phyloP scores from a whole-genome alignment of 805 yeast species.

The Yarrowia hollandica region DNA sequence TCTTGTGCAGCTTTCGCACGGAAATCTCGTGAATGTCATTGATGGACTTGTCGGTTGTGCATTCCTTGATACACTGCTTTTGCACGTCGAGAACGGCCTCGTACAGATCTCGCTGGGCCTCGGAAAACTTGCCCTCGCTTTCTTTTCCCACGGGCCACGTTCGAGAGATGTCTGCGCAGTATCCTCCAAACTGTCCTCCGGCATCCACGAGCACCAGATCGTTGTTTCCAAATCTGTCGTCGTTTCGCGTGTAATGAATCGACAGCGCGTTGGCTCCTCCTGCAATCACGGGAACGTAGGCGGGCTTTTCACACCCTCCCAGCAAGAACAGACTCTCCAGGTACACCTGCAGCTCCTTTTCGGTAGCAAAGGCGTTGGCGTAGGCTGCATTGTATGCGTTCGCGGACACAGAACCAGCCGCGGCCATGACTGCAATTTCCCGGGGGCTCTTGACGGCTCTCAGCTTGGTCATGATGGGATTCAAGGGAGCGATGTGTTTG shows the following conservation, averaged over 20 bases:
- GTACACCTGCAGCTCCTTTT: constrained; percentile 74
- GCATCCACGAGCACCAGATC: constrained; percentile 94
- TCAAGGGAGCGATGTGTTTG: not conserved
- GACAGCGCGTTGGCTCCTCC: constrained; percentile 87
- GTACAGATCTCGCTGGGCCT: constrained; percentile 81
- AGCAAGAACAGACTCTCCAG: constrained; percentile 78
- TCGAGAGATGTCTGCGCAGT: constrained; percentile 92
- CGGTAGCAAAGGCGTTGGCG: constrained; percentile 59
- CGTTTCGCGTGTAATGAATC: constrained; percentile 92
- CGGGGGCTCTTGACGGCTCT: constrained; percentile 73
- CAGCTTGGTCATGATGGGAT: constrained; percentile 28
- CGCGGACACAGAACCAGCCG: constrained; percentile 79
- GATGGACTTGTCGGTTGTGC: constrained; percentile 59
- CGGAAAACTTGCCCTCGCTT: constrained; percentile 58
- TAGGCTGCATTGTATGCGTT: constrained; percentile 82
- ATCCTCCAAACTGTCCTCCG: constrained; percentile 90
- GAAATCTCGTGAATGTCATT: constrained; percentile 76
- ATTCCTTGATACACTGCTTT: constrained; percentile 68
- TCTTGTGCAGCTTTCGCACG: constrained; percentile 57
- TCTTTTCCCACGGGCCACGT: constrained; percentile 79
- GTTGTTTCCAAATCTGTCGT: constrained; percentile 70
- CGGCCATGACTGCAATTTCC: constrained; percentile 77
- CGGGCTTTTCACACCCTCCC: constrained; percentile 87
- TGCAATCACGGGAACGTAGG: constrained; percentile 95
- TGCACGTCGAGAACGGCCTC: constrained; percentile 85